phyloP scores from a whole-genome alignment of 1,284 basidiomycete genomes.

The Melampsora americana region DNA sequence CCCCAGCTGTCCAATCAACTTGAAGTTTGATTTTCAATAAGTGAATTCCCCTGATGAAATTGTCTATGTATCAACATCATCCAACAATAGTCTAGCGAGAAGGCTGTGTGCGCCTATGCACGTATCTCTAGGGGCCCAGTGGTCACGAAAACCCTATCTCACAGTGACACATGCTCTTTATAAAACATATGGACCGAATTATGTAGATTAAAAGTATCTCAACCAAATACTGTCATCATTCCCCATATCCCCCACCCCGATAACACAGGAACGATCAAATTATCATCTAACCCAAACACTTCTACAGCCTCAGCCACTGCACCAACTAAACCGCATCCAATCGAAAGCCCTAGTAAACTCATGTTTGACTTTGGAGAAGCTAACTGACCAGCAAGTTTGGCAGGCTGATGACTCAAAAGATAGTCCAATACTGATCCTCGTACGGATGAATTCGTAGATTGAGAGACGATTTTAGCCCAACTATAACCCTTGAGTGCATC shows the following conservation, averaged over 20 bases:
- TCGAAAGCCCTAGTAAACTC: not conserved
- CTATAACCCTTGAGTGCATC: constrained; percentile 14
- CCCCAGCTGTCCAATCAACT: no score
- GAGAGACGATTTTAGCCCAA: not conserved
- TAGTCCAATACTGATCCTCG: not conserved
- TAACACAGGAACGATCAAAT: constrained; percentile 32
- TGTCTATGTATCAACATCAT: no score
- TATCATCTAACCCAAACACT: constrained; percentile 42
- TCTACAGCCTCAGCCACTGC: constrained; percentile 33
- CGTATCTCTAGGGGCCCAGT: no score
- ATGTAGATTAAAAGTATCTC: not conserved
- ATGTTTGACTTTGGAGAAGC: constrained; percentile 16
- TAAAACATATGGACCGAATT: no score
- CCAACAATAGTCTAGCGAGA: no score
- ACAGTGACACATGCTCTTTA: no score
- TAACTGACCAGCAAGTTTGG: constrained; percentile 1
- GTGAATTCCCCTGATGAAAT: no score
- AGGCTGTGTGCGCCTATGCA: no score
- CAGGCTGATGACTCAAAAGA: not conserved
- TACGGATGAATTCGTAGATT: not conserved
- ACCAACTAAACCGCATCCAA: constrained; percentile 26
- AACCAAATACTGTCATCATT: constrained; percentile 25
- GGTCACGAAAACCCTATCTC: no score
- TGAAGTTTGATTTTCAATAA: no score
- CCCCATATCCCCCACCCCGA: constrained; percentile 43